Conservation (phyloP, 441 rosid species). For the Adansonia gregorii region DNA sequence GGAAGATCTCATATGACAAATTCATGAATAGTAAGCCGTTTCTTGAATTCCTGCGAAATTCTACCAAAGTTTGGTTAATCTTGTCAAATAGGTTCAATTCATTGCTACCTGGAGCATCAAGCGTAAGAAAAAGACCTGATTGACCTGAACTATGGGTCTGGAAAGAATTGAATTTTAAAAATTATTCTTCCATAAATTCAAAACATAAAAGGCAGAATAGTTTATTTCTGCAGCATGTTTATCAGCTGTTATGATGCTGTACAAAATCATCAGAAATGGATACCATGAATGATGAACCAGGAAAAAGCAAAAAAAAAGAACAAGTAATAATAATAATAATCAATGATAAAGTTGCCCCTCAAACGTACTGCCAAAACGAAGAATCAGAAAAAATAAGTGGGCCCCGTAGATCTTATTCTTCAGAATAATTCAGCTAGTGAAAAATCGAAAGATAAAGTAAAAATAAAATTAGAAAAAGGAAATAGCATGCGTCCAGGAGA, state of each 20-base stretch:
- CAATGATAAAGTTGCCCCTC: neutral
- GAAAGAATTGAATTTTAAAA: neutral
- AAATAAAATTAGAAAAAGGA: slow-evolving; percentile 6
- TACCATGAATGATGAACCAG: neutral
- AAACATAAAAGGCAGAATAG: neutral
- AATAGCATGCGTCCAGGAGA: slow-evolving; percentile 22
- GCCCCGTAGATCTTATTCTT: slow-evolving; percentile 21
- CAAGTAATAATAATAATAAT: neutral
- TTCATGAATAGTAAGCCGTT: neutral
- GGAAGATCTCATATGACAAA: neutral
- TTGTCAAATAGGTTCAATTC: neutral
- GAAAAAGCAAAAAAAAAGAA: neutral
- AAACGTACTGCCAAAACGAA: neutral
- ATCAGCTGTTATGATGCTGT: slow-evolving; percentile 16
- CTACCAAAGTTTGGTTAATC: slow-evolving; percentile 5
- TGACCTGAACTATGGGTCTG: neutral
- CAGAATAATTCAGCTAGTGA: slow-evolving; percentile 28
- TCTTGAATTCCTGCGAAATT: neutral
- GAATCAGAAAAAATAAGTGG: slow-evolving; percentile 28
- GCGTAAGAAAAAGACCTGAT: neutral
- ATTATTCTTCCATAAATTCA: neutral
- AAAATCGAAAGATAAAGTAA: slow-evolving; percentile 30
- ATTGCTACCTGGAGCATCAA: neutral
- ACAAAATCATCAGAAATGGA: slow-evolving; percentile 17
- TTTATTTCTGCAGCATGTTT: slow-evolving; percentile 3